Evolutionary conservation across 169 alveolate genomes (phyloP), one percentile per base, ranked within the genome.

Genomic region (Miamiensis avidus): DNA sequence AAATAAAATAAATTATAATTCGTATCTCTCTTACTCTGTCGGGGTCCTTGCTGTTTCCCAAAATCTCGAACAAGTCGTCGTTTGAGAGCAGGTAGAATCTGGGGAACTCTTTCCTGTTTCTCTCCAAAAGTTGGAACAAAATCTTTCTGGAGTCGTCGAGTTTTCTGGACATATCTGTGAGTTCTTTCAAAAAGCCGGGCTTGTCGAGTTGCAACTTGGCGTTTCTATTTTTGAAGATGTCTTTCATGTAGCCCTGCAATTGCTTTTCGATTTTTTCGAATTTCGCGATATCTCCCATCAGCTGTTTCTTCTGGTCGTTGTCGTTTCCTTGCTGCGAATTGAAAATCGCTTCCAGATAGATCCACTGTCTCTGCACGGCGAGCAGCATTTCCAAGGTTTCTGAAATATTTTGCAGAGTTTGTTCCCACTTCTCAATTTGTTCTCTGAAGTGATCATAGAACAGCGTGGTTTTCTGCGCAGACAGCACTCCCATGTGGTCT

Each of bases 21-120:
- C 26, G 69, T 11, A 11, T n/a, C n/a, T n/a, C n/a, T 91, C 97
- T 97, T 33, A 97, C 95, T 81, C 93, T 93, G 82, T 94, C 96
- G 0, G 99, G 98, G 83, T 95, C 98, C 88, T 96, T 96, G n/a
- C 98, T 93, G 86, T 97, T 95, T 34, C 99, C 99, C 73, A 98
- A 89, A 75, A 98, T 97, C 88, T 96, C 98, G 79, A 98, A 95
- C 85, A 97, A 92, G 88, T 97, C 99, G 86, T 97, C 98, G 89
- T 97, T 97, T 64, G 99, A 97, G 74, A 98, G 91, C 92, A 98
- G 97, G 92, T 97, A 98, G 93, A 98, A 98, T 81, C 99, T 95
- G 31, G 99, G 99, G 95, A 98, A 98, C 84, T 93, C 93, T 33
- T 93, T 91, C 92, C 99, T 93, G 96, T 97, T 97, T 89, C 93